A percentile compares a stretch with the other conserved stretches of the same genome.
Conservation (phyloP, 768 basidiomycete genomes). For the Kwoniella bestiolae region DNA sequence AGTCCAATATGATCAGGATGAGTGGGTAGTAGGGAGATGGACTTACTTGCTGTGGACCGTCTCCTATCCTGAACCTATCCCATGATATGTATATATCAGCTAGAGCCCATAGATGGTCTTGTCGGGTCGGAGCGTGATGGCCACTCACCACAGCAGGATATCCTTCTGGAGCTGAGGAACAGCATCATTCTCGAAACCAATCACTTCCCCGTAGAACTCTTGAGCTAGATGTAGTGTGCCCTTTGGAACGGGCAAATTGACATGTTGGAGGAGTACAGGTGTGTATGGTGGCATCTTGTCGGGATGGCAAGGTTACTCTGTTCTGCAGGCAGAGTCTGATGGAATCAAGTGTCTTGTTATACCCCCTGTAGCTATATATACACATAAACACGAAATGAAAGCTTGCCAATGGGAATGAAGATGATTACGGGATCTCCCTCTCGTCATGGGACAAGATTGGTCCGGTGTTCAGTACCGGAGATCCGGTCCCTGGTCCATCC, state of each 20-base stretch:
- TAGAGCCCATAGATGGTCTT: too few relatives aligned
- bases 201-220: constrained; percentile 50
- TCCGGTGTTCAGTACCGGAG: background rate
- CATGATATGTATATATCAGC: constrained; percentile 4
- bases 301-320: too few relatives aligned
- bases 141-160: constrained; percentile 46
- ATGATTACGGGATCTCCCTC: too few relatives aligned
- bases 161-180: constrained; percentile 47
- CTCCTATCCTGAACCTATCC: constrained; percentile 46
- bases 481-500: background rate
- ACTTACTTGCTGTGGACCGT: constrained; percentile 48
- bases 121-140: too few relatives aligned
- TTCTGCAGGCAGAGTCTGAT: too few relatives aligned
- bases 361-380: too few relatives aligned
- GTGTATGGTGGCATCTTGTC: constrained; percentile 26
- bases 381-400: too few relatives aligned
- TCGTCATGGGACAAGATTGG: background rate
- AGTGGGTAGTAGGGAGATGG: too few relatives aligned
- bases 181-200: constrained; percentile 48
- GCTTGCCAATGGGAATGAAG: too few relatives aligned
- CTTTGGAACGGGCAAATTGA: constrained; percentile 50
- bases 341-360: too few relatives aligned
- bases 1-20: background rate
- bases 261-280: constrained; percentile 44
- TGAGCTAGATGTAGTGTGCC: constrained; percentile 49